Percentiles rank a stretch among this genome's conserved stretches.
Conservation (phyloP, 208 protist genomes). For the Paratrypanosoma confusum region DNA sequence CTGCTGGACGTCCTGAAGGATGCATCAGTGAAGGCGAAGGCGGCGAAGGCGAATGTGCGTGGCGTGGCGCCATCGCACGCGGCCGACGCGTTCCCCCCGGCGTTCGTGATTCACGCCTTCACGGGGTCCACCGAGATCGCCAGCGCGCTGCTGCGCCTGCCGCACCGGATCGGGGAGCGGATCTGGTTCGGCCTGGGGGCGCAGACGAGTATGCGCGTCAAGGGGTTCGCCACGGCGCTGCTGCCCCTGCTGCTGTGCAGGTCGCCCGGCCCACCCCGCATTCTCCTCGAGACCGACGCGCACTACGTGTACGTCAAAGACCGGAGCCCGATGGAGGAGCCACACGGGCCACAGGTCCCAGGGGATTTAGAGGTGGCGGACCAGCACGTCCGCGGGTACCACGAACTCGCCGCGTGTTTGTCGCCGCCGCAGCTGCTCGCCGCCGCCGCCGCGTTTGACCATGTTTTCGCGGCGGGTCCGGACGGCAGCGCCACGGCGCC, state of each 20-base stretch:
- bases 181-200: slow-evolving; percentile 61
- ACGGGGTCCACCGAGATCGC: slow-evolving; percentile 58
- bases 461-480: too few relatives aligned
- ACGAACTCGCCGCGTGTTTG: too few relatives aligned
- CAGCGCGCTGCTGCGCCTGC: slow-evolving; percentile 31
- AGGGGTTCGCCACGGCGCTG: slow-evolving; percentile 27
- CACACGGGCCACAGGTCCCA: too few relatives aligned
- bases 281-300: slow-evolving; percentile 55
- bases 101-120: slow-evolving; percentile 76
- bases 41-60: too few relatives aligned
- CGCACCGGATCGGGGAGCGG: slow-evolving; percentile 20
- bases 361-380: too few relatives aligned
- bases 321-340: neutral
- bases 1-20: slow-evolving; percentile 37
- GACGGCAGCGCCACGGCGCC: too few relatives aligned
- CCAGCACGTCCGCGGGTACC: too few relatives aligned
- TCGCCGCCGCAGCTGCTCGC: neutral
- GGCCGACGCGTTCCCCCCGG: slow-evolving; percentile 34
- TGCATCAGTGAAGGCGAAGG: neutral
- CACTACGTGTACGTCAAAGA: slow-evolving; percentile 19
- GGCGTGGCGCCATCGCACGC: neutral
- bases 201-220: slow-evolving; percentile 41
- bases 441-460: too few relatives aligned
- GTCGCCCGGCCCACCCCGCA: too few relatives aligned
- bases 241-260: slow-evolving; percentile 37